A percentile compares a stretch with the other conserved stretches of the same genome.
phyloP scores from a whole-genome alignment of 2,329 filamentous ascomycete genomes.

The Penicillium decumbens region DNA sequence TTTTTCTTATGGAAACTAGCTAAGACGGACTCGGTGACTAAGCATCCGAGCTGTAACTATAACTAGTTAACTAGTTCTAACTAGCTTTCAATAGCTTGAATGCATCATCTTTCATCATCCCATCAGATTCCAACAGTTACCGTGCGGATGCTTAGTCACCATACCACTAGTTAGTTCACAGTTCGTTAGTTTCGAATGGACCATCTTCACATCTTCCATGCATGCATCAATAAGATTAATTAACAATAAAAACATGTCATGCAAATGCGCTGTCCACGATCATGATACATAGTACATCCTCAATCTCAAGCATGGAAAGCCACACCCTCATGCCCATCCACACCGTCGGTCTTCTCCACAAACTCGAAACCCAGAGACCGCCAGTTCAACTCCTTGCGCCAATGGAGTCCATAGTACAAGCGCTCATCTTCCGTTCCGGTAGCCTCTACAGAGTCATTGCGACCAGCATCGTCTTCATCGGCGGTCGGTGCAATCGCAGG shows the following conservation, averaged over 20 bases:
- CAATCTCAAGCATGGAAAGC: slow-evolving; percentile 21
- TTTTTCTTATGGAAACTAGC: too few species aligned
- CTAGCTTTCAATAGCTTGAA: too few species aligned
- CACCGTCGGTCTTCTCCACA: slow-evolving; percentile 30
- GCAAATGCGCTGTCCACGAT: not conserved
- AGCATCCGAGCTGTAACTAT: too few species aligned
- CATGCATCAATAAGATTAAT: too few species aligned
- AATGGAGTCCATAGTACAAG: slow-evolving; percentile 56
- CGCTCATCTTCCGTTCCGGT: slow-evolving; percentile 7
- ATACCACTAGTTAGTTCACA: too few species aligned
- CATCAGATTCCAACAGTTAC: too few species aligned
- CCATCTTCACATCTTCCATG: too few species aligned
- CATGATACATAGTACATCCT: not conserved
- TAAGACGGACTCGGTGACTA: too few species aligned
- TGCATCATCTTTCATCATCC: too few species aligned
- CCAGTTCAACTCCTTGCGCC: slow-evolving; percentile 56
- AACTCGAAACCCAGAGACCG: slow-evolving; percentile 47
- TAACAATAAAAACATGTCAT: not conserved
- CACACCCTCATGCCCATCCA: slow-evolving; percentile 1
- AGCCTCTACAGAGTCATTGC: slow-evolving; percentile 10
- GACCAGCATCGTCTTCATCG: slow-evolving; percentile 13
- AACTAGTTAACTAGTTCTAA: too few species aligned
- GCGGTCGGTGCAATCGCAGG: slow-evolving; percentile 25
- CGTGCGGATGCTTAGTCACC: too few species aligned
- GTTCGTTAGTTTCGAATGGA: too few species aligned